These are phyloP conservation scores for Podila minutissima DNA, from an alignment of 192 early-diverging fungal species.

Conservation along the genomic window DNA sequence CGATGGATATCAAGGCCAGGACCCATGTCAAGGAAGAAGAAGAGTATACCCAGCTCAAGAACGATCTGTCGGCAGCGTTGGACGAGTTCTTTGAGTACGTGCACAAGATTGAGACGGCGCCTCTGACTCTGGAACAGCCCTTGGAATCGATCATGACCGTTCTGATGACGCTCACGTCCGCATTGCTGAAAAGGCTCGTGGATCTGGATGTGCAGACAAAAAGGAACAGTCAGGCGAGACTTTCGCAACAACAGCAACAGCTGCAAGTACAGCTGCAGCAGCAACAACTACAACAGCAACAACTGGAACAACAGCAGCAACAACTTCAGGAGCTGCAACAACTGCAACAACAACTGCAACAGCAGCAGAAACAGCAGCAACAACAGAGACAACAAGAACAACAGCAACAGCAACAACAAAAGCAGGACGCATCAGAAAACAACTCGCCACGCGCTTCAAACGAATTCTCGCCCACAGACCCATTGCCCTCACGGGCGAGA, in stretches of 20 bases:
- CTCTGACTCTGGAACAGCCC: background rate
- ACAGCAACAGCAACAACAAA: background rate
- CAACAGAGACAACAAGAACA: background rate
- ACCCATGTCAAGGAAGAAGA: constrained; percentile 29
- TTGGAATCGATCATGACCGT: constrained; percentile 10
- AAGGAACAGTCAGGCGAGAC: constrained; percentile 1
- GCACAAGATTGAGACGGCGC: constrained; percentile 12
- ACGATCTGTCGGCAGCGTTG: constrained; percentile 12
- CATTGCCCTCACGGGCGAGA: background rate
- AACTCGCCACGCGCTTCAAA: too few species aligned
- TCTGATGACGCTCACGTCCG: constrained; percentile 21
- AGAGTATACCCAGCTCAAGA: constrained; percentile 6
- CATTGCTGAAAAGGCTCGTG: constrained; percentile 14
- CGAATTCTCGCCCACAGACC: background rate
- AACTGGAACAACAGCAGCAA: background rate
- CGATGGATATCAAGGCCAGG: constrained; percentile 22
- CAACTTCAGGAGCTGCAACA: background rate
- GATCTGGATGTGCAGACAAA: constrained; percentile 32
- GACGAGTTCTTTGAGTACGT: constrained; percentile 22
- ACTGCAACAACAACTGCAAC: background rate
- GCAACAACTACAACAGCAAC: background rate
- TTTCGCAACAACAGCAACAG: background rate
- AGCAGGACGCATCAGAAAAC: background rate
- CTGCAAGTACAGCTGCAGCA: background rate
- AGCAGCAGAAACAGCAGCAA: background rate